Percentiles rank a stretch among this genome's conserved stretches.
phyloP scores from a whole-genome alignment of 805 yeast species.

The Yarrowia porcina region DNA sequence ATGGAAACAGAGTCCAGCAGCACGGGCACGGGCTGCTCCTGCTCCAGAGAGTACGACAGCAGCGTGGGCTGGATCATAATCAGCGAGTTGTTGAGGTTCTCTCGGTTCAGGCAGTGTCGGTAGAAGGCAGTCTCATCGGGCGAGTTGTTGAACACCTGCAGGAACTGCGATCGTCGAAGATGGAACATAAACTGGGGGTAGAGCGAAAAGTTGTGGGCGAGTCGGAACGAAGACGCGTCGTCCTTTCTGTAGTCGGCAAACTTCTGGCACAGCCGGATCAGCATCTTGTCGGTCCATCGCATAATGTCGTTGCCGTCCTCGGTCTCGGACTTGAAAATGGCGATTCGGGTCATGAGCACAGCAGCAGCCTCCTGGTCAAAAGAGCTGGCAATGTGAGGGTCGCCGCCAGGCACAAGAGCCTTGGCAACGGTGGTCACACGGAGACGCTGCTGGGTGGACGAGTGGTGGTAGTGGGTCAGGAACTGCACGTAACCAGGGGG shows the following conservation, averaged over 20 bases:
- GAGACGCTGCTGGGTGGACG: slow-evolving; percentile 76
- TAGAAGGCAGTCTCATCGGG: slow-evolving; percentile 96
- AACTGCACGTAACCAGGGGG: slow-evolving; percentile 55
- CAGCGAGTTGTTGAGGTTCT: slow-evolving; percentile 84
- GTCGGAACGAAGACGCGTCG: slow-evolving; percentile 70
- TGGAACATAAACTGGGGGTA: slow-evolving; percentile 94
- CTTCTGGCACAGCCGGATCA: slow-evolving; percentile 77
- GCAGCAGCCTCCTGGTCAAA: slow-evolving; percentile 98
- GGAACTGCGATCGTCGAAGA: slow-evolving; percentile 86
- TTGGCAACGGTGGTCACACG: slow-evolving; percentile 80
- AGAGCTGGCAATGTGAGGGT: slow-evolving; percentile 48
- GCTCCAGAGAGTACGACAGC: slow-evolving; percentile 73
- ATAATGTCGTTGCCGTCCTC: slow-evolving; percentile 88
- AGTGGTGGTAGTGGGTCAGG: slow-evolving; percentile 82
- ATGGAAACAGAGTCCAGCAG: slow-evolving; percentile 84
- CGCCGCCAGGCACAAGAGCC: slow-evolving; percentile 46
- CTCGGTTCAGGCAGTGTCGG: slow-evolving; percentile 81
- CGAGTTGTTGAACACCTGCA: slow-evolving; percentile 90
- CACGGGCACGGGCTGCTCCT: slow-evolving; percentile 77
- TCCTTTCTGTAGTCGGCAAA: slow-evolving; percentile 86
- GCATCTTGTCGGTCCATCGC: slow-evolving; percentile 84
- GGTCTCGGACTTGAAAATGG: slow-evolving; percentile 69
- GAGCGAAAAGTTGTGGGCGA: slow-evolving; percentile 71
- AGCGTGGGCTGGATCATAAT: slow-evolving; percentile 95
- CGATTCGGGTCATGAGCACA: slow-evolving; percentile 78